These are phyloP conservation scores for Lichtheimia ramosa DNA, from an alignment of 371 early-diverging fungal genomes.

Conservation along the genomic window DNA sequence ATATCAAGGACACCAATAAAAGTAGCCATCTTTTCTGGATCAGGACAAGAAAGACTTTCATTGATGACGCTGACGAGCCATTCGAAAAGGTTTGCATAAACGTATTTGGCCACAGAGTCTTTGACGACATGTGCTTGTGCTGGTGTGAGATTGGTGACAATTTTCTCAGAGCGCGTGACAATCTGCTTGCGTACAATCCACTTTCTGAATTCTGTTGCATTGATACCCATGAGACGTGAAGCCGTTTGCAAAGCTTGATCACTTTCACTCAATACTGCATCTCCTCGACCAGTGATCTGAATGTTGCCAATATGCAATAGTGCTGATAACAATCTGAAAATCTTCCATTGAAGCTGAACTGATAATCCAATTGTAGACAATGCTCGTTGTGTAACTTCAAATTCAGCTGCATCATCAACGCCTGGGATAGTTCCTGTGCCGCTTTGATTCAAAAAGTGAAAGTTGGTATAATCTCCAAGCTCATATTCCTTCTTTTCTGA, in stretches of 20 bases:
- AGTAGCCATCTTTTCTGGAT: conserved; percentile 33
- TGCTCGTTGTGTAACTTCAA: conserved; percentile 83
- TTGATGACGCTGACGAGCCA: conserved; percentile 90
- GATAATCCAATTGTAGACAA: conserved; percentile 87
- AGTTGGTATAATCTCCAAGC: conserved; percentile 67
- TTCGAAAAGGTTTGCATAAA: conserved; percentile 92
- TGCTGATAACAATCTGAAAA: conserved; percentile 86
- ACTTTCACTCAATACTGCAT: conserved; percentile 72
- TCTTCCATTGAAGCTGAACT: conserved; percentile 83
- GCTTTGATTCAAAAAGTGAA: conserved; percentile 87
- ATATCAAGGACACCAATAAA: conserved; percentile 98
- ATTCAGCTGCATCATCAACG: conserved; percentile 91
- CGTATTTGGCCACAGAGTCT: conserved; percentile 93
- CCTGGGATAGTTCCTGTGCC: conserved; percentile 76
- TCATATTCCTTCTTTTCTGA: conserved; percentile 83
- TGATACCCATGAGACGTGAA: conserved; percentile 72
- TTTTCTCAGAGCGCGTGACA: conserved; percentile 84
- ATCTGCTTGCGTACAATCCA: conserved; percentile 93
- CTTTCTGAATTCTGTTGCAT: conserved; percentile 75
- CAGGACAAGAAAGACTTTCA: conserved; percentile 67
- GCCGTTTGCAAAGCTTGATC: conserved; percentile 72
- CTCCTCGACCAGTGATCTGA: conserved; percentile 71
- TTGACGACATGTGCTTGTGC: conserved; percentile 79
- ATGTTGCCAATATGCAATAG: conserved; percentile 93
- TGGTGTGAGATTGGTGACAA: conserved; percentile 74